Base-by-base conservation (phyloP, 257 asterid genomes). In the Ehretia macrophylla region DNA sequence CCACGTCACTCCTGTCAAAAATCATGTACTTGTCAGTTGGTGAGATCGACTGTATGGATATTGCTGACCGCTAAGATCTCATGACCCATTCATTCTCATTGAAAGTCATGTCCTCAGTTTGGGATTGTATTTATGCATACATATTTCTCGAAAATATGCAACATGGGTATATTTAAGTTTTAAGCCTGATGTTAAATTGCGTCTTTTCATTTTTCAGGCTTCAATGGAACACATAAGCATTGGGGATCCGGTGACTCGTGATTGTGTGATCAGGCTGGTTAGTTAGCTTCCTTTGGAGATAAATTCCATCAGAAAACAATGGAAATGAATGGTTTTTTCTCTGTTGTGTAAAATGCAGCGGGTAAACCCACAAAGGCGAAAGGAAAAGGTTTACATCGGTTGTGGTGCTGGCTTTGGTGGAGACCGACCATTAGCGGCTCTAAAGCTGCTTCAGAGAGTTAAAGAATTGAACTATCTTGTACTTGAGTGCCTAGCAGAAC, bases 371-470 rank as follows among this genome's bases (percentile, higher is more conserved):
- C 53, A 45, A 70, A 81, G 86, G 85, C 87, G 84, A 49, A 88
- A 81, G 65, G 88, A 89, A 51, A 89, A 84, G 77, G 88, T 86
- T 21, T 75, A 59, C 6, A 75, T 93, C 32, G 99, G 99, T 59
- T 93, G 97, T 73, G 99, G 99, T 58, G 99, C 99, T 72, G 99
- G 99, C 44, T 93, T 93, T 37, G 86, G 96, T 58, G 99, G 99
- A 44, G 99, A 93, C 72, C 79, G 99, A 47, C 95, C 97, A 50
- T 37, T 72, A 40, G 97, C 99, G 39, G 97, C 99, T 17, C 67
- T 93, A 54, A 93, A 87, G 74, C 70, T 93, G 79, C 92, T 93
- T 64, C 84, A 74, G 56, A 81, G 92, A 73, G 97, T 86, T 61
- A 64, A 76, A 46, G 84, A 86, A 55, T 80, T 89, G 50, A 88